A percentile compares a stretch with the other conserved stretches of the same genome.
Evolutionary conservation across 257 asterid genomes (phyloP).

Genomic region (Rauvolfia tetraphylla): DNA sequence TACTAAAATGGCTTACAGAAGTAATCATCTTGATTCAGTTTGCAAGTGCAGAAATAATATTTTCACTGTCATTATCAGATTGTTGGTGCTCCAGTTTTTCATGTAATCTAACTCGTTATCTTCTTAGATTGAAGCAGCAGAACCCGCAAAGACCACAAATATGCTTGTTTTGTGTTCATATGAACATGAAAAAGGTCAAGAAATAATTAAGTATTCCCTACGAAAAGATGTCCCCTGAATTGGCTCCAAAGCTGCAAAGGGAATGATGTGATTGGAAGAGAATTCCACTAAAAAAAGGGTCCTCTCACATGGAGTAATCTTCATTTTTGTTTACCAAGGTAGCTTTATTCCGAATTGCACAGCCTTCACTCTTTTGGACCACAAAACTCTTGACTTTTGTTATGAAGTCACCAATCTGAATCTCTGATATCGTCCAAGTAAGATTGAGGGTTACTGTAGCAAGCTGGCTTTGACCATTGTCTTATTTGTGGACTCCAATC

Average conservation of each 20-base stretch:
- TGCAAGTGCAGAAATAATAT: background rate
- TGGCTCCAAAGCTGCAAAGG: conserved; percentile 31
- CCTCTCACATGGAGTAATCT: conserved; percentile 41
- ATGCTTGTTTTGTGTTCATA: background rate
- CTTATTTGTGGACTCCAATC: background rate
- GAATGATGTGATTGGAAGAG: conserved; percentile 24
- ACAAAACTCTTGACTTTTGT: background rate
- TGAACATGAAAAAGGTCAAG: background rate
- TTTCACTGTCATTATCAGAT: conserved; percentile 3
- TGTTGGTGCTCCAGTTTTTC: background rate
- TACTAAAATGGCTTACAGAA: background rate
- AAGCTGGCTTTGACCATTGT: background rate
- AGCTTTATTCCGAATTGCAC: conserved; percentile 22
- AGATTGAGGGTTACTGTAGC: background rate
- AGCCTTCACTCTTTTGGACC: background rate
- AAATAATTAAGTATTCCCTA: background rate
- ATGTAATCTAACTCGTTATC: background rate
- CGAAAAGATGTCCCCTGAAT: conserved; percentile 30
- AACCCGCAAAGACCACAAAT: background rate
- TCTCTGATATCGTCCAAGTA: too few species aligned
- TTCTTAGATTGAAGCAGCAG: background rate
- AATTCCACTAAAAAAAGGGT: conserved; percentile 18
- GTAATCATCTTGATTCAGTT: background rate
- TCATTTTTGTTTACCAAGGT: conserved; percentile 13
- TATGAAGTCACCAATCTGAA: background rate